Conservation (phyloP, 176 grass and related monocot species). For the Phyllostachys edulis region DNA sequence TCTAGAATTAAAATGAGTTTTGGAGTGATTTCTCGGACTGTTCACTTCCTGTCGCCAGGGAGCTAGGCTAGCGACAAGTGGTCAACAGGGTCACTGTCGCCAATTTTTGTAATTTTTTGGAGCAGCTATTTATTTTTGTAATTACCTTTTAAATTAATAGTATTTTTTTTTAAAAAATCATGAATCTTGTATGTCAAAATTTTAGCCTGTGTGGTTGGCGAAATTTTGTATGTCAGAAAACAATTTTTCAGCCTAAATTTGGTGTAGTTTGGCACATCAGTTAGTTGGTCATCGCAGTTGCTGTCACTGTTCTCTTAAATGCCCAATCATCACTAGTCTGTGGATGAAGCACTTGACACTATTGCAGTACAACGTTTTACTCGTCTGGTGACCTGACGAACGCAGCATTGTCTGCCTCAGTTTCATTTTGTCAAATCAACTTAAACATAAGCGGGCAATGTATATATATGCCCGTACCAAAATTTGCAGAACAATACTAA, state of each 20-base stretch:
- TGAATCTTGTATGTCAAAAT: background rate
- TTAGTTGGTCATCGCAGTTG: background rate
- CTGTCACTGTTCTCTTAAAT: background rate
- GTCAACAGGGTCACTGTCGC: too few species aligned
- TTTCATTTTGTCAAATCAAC: too few species aligned
- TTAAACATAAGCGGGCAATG: background rate
- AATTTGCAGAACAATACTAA: slow-evolving; percentile 1
- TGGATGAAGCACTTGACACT: background rate
- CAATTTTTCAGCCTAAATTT: background rate
- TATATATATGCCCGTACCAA: background rate
- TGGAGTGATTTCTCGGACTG: too few species aligned
- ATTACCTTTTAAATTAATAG: too few species aligned
- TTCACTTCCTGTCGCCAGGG: too few species aligned
- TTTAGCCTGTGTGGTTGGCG: background rate
- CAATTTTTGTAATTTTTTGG: too few species aligned
- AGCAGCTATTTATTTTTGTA: too few species aligned
- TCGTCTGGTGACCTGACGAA: background rate
- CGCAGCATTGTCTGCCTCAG: background rate
- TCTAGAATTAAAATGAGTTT: too few species aligned
- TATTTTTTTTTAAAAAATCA: too few species aligned
- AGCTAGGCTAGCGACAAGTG: too few species aligned
- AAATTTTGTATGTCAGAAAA: background rate
- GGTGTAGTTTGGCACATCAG: background rate
- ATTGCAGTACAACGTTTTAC: background rate
- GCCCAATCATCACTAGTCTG: background rate